Base-by-base conservation (phyloP, 352 stramenopile species). In the Globisporangium alternatum region DNA sequence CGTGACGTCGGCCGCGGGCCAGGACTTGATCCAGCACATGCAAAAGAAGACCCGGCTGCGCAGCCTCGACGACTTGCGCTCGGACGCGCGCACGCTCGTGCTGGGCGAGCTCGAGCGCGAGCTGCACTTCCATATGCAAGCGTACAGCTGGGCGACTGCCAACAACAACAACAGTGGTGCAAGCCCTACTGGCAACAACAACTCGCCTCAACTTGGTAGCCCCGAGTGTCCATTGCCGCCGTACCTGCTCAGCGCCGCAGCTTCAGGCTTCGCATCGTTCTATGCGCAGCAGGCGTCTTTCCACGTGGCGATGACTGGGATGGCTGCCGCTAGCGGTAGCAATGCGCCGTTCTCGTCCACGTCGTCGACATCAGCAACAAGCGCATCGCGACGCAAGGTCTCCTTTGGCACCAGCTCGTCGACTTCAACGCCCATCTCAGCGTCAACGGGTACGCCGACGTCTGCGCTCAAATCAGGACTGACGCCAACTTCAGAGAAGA, bases 11-110 rank as follows among this genome's bases (percentile, higher is more conserved):
- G 81, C 81, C 6, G 83, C 83, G 1, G 78, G 83, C 25, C 83
- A 90, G 67, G 81, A 92, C 39, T 71, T 92, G 48, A 69, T 92
- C 48, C 81, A 89, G 65, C 83, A 92, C 67, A 92, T 92, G 83
- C 83, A 92, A 57, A 92, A 90, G 74, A 92, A 92, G 71, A 92
- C 83, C 31, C 74, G 83, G 30, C 66, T 92, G 60, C 80, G 83
- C 21, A 90, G 78, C 37, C 64, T 92, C 22, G 83, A 92, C 45
- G 76, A 90, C 45, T 60, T 92, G 10, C 79, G 83, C 2, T 77
- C 72, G 6, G 83, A 92, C 60, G 79, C 83, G 33, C 74, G 83
- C n/a, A 79, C 73, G 0, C 64, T 84, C 28, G 81, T 90, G 30
- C 71, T 90, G 2, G 69, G 73, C 5, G 83, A 92, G 67, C 87